These are phyloP conservation scores for Kazachstania taianensis DNA, from an alignment of 805 yeast species.

Conservation along the genomic window DNA sequence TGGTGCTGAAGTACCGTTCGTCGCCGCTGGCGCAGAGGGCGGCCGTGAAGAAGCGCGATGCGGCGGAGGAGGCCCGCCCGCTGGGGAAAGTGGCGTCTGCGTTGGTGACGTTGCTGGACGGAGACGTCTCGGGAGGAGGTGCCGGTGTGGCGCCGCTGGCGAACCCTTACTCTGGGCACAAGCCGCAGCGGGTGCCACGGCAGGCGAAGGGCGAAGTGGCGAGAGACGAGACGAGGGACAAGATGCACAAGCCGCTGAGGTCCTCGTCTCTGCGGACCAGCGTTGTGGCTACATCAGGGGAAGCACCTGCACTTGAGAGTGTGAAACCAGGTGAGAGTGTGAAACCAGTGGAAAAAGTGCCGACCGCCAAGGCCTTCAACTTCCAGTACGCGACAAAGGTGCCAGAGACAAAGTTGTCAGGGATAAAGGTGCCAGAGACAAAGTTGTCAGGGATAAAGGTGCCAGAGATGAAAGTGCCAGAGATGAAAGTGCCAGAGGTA, in stretches of 20 bases:
- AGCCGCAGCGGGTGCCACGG: background rate
- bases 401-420: too few species aligned
- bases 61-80: constrained; percentile 9
- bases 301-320: background rate
- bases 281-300: constrained; percentile 17
- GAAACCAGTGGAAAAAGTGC: background rate
- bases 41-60: constrained; percentile 3
- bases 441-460: too few species aligned
- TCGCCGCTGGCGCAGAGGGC: too few species aligned
- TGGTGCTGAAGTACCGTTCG: constrained; percentile 25
- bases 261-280: constrained; percentile 31
- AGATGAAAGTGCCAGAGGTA: background rate
- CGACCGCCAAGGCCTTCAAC: too few species aligned
- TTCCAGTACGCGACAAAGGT: too few species aligned
- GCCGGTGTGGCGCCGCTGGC: constrained; percentile 19
- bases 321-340: background rate
- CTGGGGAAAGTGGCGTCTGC: constrained; percentile 42
- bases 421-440: too few species aligned
- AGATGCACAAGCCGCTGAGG: constrained; percentile 30
- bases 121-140: constrained; percentile 9
- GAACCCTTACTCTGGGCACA: constrained; percentile 34
- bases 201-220: background rate
- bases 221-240: constrained; percentile 1
- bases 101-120: constrained; percentile 35
- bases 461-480: background rate